phyloP scores from a whole-genome alignment of 2,329 filamentous ascomycete genomes.

The Decorospora gaudefroyi region DNA sequence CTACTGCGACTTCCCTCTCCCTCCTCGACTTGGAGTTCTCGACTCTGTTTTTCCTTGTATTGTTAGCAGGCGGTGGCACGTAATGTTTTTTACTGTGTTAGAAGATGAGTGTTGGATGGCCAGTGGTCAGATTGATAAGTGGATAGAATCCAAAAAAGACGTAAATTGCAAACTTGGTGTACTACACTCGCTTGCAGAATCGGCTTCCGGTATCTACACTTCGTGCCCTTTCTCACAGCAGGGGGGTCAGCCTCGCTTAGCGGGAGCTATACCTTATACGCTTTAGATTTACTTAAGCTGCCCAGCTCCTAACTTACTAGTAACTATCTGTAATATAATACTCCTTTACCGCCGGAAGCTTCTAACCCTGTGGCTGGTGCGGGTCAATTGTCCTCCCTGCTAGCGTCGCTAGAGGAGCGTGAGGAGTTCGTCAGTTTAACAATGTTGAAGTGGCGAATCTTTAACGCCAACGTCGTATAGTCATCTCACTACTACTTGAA shows the following conservation, averaged over 20 bases:
- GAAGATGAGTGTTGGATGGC: constrained; percentile 16
- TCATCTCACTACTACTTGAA: too few species aligned
- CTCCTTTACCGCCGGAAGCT: neutral
- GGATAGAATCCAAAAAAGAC: constrained; percentile 31
- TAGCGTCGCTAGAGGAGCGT: too few species aligned
- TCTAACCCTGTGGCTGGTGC: too few species aligned
- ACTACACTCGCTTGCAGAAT: constrained; percentile 2
- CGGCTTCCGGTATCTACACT: constrained; percentile 1
- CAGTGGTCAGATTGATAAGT: constrained; percentile 26
- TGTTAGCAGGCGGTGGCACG: constrained; percentile 14
- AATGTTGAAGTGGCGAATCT: too few species aligned
- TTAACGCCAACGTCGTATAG: too few species aligned
- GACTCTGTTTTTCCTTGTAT: constrained; percentile 12
- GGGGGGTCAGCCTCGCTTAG: neutral
- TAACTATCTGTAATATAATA: constrained; percentile 1
- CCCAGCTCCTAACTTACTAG: constrained; percentile 1
- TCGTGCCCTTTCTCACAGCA: constrained; percentile 1
- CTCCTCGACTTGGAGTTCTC: constrained; percentile 9
- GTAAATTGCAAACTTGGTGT: constrained; percentile 23
- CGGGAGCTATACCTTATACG: constrained; percentile 1
- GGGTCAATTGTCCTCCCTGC: too few species aligned
- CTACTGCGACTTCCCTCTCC: constrained; percentile 10
- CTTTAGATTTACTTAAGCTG: constrained; percentile 1
- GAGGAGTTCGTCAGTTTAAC: too few species aligned
- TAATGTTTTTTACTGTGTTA: constrained; percentile 20